phyloP scores from a whole-genome alignment of 2,329 filamentous ascomycete species.

The Elsinoe batatas region DNA sequence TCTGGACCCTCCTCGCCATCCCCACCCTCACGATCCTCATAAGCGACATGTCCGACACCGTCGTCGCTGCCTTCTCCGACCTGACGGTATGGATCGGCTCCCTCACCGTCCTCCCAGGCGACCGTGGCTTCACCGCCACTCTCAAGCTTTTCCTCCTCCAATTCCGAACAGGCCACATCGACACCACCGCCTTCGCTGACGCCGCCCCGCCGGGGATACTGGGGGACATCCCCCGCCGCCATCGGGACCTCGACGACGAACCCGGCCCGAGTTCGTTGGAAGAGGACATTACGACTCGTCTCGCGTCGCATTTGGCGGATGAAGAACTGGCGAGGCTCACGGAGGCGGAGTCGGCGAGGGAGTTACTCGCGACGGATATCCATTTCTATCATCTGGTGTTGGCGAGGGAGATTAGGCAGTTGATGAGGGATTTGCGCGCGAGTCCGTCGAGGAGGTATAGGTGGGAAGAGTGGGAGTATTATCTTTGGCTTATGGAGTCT shows the following conservation, averaged over 20 bases:
- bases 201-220: constrained; percentile 15
- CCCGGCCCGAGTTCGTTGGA: constrained; percentile 9
- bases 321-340: constrained; percentile 34
- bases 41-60: constrained; percentile 45
- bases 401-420: constrained; percentile 33
- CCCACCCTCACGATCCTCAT: constrained; percentile 47
- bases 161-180: constrained; percentile 17
- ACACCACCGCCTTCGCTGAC: constrained; percentile 14
- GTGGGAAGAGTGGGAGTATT: constrained; percentile 40
- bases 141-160: constrained; percentile 20
- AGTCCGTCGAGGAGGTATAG: constrained; percentile 29
- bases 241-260: not conserved
- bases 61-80: constrained; percentile 45
- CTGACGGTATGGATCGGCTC: constrained; percentile 47
- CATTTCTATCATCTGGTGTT: constrained; percentile 44
- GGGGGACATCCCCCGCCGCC: not conserved
- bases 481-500: constrained; percentile 38
- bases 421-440: constrained; percentile 34
- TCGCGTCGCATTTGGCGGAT: constrained; percentile 32
- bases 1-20: constrained; percentile 47
- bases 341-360: constrained; percentile 32
- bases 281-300: constrained; percentile 22
- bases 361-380: constrained; percentile 37
- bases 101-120: constrained; percentile 44
- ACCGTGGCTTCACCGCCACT: constrained; percentile 31